phyloP scores from a whole-genome alignment of 2,329 filamentous ascomycete species.

The Diaporthe humulicola region DNA sequence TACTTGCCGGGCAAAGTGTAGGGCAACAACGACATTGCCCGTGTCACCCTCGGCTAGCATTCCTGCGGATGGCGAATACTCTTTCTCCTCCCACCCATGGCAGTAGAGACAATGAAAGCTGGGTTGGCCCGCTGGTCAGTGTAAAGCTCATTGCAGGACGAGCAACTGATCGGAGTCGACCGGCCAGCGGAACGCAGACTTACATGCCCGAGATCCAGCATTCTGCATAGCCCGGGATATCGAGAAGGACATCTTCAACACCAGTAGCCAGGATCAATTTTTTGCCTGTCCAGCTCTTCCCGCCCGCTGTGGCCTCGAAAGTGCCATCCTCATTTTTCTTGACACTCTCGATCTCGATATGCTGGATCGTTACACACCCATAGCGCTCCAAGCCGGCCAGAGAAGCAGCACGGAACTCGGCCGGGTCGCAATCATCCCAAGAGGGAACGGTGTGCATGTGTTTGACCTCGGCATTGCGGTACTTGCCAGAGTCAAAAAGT shows the following conservation, averaged over 20 bases:
- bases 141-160: neutral
- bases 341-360: slow-evolving; percentile 43
- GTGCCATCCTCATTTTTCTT: neutral
- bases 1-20: slow-evolving; percentile 9
- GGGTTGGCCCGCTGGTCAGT: neutral
- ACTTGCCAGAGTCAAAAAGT: slow-evolving; percentile 63
- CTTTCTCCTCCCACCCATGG: slow-evolving; percentile 70
- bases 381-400: slow-evolving; percentile 52
- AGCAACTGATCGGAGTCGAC: no score
- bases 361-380: slow-evolving; percentile 47
- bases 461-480: slow-evolving; percentile 61
- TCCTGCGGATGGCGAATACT: slow-evolving; percentile 55
- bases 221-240: slow-evolving; percentile 66
- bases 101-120: slow-evolving; percentile 73
- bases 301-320: slow-evolving; percentile 52
- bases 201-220: slow-evolving; percentile 67
- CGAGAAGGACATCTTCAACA: slow-evolving; percentile 61
- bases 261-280: slow-evolving; percentile 70
- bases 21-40: neutral
- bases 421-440: slow-evolving; percentile 54
- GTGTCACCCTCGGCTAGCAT: slow-evolving; percentile 44
- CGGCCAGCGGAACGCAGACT: slow-evolving; percentile 40
- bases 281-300: slow-evolving; percentile 58
- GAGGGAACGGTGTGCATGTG: slow-evolving; percentile 62
- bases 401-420: slow-evolving; percentile 50